Conservation (phyloP, 495 filamentous ascomycete species). For the Chaetomidium leptoderma region DNA sequence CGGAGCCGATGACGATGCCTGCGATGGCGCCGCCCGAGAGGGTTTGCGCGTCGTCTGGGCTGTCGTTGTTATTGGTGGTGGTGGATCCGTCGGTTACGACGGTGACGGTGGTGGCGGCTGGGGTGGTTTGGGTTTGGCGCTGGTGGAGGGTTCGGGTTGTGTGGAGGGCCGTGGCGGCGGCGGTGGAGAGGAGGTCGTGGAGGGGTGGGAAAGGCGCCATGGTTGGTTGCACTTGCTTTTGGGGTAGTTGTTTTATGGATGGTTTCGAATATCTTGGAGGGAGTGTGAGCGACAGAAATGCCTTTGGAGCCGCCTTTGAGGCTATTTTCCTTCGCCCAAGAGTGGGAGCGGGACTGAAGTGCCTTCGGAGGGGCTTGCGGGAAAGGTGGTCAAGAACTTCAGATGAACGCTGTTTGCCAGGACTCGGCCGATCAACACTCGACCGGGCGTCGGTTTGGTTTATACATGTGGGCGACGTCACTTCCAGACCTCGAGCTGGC, state of each 20-base stretch:
- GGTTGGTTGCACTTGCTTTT: background rate
- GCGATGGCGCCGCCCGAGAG: slow-evolving; percentile 54
- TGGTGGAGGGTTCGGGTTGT: slow-evolving; percentile 1
- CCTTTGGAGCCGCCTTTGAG: too few species aligned
- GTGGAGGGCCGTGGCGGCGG: slow-evolving; percentile 6
- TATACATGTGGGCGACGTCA: background rate
- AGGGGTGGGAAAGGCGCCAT: background rate
- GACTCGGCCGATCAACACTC: too few species aligned
- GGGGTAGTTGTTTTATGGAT: background rate
- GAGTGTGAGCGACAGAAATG: too few species aligned
- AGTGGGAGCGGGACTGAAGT: too few species aligned
- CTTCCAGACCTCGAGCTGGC: background rate
- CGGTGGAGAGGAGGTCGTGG: background rate
- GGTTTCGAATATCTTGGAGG: background rate
- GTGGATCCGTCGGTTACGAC: slow-evolving; percentile 9
- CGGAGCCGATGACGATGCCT: slow-evolving; percentile 57
- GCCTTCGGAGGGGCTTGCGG: background rate
- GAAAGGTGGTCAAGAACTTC: background rate
- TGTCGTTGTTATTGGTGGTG: slow-evolving; percentile 4
- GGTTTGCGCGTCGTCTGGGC: slow-evolving; percentile 25
- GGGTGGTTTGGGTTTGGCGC: slow-evolving; percentile 10
- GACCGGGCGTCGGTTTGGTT: background rate
- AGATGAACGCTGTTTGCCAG: too few species aligned
- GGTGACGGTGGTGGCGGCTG: slow-evolving; percentile 15
- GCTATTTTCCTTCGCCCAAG: too few species aligned